Evolutionary conservation across 192 early-diverging fungal species (phyloP).

Genomic region (Gamsiella multidivaricata): DNA sequence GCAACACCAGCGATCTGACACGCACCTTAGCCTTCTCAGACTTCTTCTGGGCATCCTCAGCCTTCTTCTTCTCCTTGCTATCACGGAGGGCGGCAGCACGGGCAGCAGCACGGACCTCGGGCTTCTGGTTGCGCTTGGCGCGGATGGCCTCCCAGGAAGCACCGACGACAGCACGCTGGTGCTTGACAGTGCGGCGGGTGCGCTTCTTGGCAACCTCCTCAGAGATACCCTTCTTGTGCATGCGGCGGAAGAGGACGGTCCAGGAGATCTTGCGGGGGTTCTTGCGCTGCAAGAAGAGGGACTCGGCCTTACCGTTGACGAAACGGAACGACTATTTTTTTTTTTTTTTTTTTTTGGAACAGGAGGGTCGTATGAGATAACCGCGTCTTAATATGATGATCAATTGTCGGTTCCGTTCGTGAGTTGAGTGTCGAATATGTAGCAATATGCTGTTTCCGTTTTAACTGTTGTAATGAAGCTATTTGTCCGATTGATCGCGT

Average conservation of each 20-base stretch:
- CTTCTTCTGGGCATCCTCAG: slow-evolving; percentile 87
- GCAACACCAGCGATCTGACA: neutral
- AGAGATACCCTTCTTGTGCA: slow-evolving; percentile 98
- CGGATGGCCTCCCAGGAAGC: slow-evolving; percentile 96
- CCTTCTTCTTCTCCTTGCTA: slow-evolving; percentile 95
- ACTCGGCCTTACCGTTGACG: slow-evolving; percentile 96
- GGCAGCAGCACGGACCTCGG: slow-evolving; percentile 92
- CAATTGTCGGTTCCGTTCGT: no score
- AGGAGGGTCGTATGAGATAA: no score
- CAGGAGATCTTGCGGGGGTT: slow-evolving; percentile 98
- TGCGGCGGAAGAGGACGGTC: slow-evolving; percentile 97
- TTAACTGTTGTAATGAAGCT: no score
- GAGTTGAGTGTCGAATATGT: no score
- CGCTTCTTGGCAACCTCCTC: slow-evolving; percentile 98
- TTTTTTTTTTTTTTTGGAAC: no score
- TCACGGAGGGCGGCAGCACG: slow-evolving; percentile 86
- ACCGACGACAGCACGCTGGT: slow-evolving; percentile 95
- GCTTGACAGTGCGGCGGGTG: slow-evolving; percentile 93
- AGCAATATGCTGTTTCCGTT: no score
- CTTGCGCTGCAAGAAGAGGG: slow-evolving; percentile 95
- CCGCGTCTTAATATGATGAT: no score
- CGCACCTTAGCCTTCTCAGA: slow-evolving; percentile 82
- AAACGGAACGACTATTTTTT: slow-evolving; percentile 90
- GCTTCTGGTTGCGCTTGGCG: slow-evolving; percentile 97
- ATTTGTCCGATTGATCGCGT: no score